Evolutionary conservation across 1,284 basidiomycete genomes (phyloP).

Genomic region (Fomitopsis palustris): DNA sequence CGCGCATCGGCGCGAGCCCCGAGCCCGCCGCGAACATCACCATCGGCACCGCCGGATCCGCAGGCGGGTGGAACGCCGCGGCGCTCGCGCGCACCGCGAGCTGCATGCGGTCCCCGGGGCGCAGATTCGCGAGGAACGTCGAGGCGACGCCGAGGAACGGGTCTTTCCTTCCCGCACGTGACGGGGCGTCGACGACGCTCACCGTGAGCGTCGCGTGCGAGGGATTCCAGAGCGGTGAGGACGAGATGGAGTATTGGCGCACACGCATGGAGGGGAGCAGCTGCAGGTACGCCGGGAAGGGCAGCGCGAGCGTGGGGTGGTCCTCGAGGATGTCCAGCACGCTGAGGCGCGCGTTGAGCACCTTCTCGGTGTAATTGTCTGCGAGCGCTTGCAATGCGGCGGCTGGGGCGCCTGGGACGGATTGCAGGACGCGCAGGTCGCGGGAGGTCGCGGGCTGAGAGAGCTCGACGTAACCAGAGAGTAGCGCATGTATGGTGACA

Average conservation of each 20-base stretch:
- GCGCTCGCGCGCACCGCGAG: slow-evolving; percentile 42
- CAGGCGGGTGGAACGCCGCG: slow-evolving; percentile 45
- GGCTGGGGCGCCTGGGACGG: slow-evolving; percentile 15
- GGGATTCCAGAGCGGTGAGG: slow-evolving; percentile 46
- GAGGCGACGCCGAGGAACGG: slow-evolving; percentile 47
- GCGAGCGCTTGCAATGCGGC: slow-evolving; percentile 27
- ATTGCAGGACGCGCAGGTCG: slow-evolving; percentile 30
- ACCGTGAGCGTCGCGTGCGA: slow-evolving; percentile 43
- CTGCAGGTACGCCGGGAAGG: slow-evolving; percentile 37
- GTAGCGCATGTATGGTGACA: slow-evolving; percentile 33
- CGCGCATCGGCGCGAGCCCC: slow-evolving; percentile 50
- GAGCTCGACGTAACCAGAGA: slow-evolving; percentile 47
- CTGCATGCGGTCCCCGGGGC: slow-evolving; percentile 41
- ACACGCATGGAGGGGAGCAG: slow-evolving; percentile 19
- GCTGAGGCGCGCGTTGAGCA: slow-evolving; percentile 38
- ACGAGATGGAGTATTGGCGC: slow-evolving; percentile 51
- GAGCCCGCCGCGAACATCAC: slow-evolving; percentile 49
- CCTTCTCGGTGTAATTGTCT: slow-evolving; percentile 32
- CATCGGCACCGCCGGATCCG: slow-evolving; percentile 39
- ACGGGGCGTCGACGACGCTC: slow-evolving; percentile 38
- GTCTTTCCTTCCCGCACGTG: slow-evolving; percentile 30
- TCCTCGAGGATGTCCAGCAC: slow-evolving; percentile 44
- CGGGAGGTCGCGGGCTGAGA: slow-evolving; percentile 41
- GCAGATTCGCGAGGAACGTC: slow-evolving; percentile 42
- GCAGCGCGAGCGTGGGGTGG: slow-evolving; percentile 36